A percentile compares a stretch with the other conserved stretches of the same genome.
Conservation (phyloP, 768 basidiomycete genomes). For the Hydnomerulius pinastri region DNA sequence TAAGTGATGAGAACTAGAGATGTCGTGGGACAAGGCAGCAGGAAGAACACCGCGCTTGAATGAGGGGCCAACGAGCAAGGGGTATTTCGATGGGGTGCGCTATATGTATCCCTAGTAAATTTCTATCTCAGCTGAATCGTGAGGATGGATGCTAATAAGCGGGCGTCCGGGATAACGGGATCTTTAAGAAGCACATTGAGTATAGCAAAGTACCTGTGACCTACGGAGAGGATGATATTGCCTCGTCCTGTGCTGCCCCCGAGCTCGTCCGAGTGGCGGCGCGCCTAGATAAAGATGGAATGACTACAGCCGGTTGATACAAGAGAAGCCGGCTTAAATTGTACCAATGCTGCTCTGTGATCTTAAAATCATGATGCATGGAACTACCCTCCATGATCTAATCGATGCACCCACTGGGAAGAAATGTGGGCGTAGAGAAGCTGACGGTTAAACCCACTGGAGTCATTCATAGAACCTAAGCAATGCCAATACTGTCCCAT, state of each 20-base stretch:
- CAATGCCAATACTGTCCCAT: neutral
- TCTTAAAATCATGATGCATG: neutral
- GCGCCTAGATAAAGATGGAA: conserved; percentile 14
- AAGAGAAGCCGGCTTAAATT: neutral
- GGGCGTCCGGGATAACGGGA: conserved; percentile 2
- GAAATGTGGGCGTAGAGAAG: neutral
- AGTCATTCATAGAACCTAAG: neutral
- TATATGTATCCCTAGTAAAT: conserved; percentile 29
- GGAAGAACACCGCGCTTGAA: neutral
- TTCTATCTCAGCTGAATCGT: conserved; percentile 20
- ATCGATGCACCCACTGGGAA: neutral
- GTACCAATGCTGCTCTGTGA: neutral
- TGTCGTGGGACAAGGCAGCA: neutral
- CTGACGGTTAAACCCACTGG: neutral
- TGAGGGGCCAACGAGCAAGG: neutral
- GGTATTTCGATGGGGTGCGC: neutral
- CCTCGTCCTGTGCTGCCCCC: conserved; percentile 7
- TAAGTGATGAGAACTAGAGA: neutral
- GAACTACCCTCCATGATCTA: neutral
- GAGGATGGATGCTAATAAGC: conserved; percentile 1
- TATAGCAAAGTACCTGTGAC: conserved; percentile 11
- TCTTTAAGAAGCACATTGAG: conserved; percentile 6
- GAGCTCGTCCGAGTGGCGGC: neutral
- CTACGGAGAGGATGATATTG: conserved; percentile 9
- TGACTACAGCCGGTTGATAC: neutral